Conservation (phyloP, 805 yeast species). For the Ogataea nakhonphanomensis region DNA sequence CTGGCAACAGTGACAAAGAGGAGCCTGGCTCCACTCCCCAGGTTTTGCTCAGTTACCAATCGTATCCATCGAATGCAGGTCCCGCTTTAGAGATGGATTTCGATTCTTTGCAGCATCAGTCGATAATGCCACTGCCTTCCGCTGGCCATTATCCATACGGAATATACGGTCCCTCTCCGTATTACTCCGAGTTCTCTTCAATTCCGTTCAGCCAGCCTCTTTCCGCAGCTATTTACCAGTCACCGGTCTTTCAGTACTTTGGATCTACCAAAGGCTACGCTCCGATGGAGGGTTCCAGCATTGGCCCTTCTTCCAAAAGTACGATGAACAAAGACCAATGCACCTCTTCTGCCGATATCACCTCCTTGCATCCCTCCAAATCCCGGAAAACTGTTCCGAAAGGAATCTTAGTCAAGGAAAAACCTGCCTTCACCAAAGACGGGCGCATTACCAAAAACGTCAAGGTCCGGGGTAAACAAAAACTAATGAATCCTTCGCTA, state of each 20-base stretch:
- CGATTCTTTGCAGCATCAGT: slow-evolving; percentile 17
- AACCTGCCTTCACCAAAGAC: slow-evolving; percentile 8
- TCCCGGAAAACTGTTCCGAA: slow-evolving; percentile 11
- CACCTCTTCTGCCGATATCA: neutral
- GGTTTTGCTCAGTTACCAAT: slow-evolving; percentile 15
- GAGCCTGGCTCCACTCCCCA: slow-evolving; percentile 14
- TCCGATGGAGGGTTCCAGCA: slow-evolving; percentile 15
- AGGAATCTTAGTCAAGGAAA: slow-evolving; percentile 17
- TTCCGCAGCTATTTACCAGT: slow-evolving; percentile 14
- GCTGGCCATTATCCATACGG: slow-evolving; percentile 21
- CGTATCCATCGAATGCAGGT: slow-evolving; percentile 11
- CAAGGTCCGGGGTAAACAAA: slow-evolving; percentile 22
- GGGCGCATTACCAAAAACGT: slow-evolving; percentile 17
- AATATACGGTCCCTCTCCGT: slow-evolving; percentile 21
- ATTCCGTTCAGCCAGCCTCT: slow-evolving; percentile 15
- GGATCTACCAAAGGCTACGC: slow-evolving; percentile 18
- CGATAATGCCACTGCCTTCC: slow-evolving; percentile 15
- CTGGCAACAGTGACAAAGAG: slow-evolving; percentile 8
- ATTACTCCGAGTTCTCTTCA: slow-evolving; percentile 16
- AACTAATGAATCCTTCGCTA: slow-evolving; percentile 23
- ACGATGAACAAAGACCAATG: neutral
- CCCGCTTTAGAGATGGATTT: slow-evolving; percentile 18
- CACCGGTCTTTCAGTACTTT: slow-evolving; percentile 13
- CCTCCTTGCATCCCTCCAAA: slow-evolving; percentile 4
- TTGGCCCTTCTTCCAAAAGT: slow-evolving; percentile 1